Conservation (phyloP, 371 early-diverging fungal genomes). For the Mortierella sp. region DNA sequence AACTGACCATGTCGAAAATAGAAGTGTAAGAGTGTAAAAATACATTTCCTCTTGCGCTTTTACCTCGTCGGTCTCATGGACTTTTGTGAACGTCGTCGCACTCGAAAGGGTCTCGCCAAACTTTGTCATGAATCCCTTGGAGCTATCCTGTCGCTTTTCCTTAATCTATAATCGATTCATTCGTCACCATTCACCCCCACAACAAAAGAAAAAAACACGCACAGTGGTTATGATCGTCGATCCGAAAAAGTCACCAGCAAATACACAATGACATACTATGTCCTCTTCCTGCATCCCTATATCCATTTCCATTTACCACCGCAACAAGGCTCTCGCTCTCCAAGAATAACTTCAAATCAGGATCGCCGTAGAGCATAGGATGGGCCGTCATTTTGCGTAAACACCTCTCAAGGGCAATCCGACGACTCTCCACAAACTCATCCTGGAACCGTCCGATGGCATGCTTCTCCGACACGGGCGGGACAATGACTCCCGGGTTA, state of each 20-base stretch:
- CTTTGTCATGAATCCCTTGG: slow-evolving; percentile 70
- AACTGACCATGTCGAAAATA: background rate
- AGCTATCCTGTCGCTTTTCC: slow-evolving; percentile 62
- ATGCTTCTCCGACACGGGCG: slow-evolving; percentile 96
- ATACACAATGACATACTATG: background rate
- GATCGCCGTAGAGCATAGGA: slow-evolving; percentile 87
- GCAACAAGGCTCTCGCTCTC: slow-evolving; percentile 89
- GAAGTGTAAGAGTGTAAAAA: background rate
- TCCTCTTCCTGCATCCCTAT: background rate
- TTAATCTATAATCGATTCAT: slow-evolving; percentile 49
- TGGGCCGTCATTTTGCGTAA: slow-evolving; percentile 87
- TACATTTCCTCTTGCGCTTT: background rate
- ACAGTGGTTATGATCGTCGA: background rate
- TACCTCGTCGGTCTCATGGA: slow-evolving; percentile 69
- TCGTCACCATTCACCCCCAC: background rate
- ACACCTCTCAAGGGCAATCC: slow-evolving; percentile 88
- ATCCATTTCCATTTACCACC: slow-evolving; percentile 62
- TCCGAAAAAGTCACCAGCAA: background rate
- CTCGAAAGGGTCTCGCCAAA: slow-evolving; percentile 66
- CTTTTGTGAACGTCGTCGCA: slow-evolving; percentile 65
- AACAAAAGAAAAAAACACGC: background rate
- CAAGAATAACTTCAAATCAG: slow-evolving; percentile 88
- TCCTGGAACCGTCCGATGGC: slow-evolving; percentile 94
- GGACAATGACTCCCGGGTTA: slow-evolving; percentile 94
- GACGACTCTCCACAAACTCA: slow-evolving; percentile 93